phyloP scores from a whole-genome alignment of 169 alveolate genomes.

The Plasmodium coatneyi region DNA sequence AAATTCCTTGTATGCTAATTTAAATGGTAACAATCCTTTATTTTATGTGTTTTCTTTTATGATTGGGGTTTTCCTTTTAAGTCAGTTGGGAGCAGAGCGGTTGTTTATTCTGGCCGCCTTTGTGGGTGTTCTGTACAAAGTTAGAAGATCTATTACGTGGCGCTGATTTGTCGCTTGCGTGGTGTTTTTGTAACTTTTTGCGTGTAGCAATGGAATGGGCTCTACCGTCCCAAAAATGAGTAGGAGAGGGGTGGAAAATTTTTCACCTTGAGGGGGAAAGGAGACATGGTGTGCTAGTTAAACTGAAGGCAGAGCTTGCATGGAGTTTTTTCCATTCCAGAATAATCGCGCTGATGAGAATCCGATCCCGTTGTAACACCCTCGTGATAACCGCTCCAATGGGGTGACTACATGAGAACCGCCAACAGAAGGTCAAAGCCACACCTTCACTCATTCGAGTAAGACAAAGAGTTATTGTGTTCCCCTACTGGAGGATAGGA shows the following conservation, averaged over 20 bases:
- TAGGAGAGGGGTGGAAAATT: no score
- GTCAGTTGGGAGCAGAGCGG: not conserved
- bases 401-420: not conserved
- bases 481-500: not conserved
- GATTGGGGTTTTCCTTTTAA: not conserved
- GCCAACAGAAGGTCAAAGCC: not conserved
- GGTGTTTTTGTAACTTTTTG: not conserved
- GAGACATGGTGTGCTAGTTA: not conserved
- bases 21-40: not conserved
- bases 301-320: no score
- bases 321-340: not conserved
- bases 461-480: not conserved
- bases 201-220: not conserved
- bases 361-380: not conserved
- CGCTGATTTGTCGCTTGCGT: not conserved
- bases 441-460: not conserved
- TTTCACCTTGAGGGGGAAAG: not conserved
- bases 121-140: not conserved
- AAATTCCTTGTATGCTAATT: not conserved
- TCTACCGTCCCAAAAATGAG: not conserved
- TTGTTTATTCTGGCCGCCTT: not conserved
- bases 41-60: not conserved
- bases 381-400: not conserved
- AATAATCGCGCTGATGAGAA: not conserved
- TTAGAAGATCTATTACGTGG: not conserved